Evolutionary conservation across 2,329 filamentous ascomycete genomes (phyloP).

Genomic region (Grosmannia penicillata): DNA sequence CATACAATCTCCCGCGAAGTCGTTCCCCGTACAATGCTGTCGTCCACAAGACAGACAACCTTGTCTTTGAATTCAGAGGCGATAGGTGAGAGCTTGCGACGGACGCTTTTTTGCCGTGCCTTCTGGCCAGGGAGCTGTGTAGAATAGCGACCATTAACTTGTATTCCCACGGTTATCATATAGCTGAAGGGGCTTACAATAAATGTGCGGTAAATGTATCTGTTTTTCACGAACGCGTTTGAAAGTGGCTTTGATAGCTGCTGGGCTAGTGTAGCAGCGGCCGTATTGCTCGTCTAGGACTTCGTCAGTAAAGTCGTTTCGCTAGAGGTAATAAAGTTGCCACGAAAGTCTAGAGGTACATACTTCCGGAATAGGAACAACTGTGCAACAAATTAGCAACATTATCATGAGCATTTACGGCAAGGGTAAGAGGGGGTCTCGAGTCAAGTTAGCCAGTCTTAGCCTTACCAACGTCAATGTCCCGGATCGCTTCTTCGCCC

Average conservation of each 20-base stretch:
- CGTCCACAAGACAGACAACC: conserved; percentile 73
- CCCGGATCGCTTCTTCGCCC: conserved; percentile 51
- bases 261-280: conserved; percentile 62
- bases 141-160: conserved; percentile 1
- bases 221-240: conserved; percentile 78
- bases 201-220: conserved; percentile 78
- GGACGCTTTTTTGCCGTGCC: conserved; percentile 68
- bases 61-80: conserved; percentile 69
- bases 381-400: conserved; percentile 4
- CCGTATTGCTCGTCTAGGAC: conserved; percentile 67
- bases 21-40: conserved; percentile 43
- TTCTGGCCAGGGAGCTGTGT: conserved; percentile 48
- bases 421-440: neutral
- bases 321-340: too few relatives aligned
- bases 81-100: conserved; percentile 81
- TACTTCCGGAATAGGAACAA: conserved; percentile 14
- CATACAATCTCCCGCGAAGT: conserved; percentile 47
- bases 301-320: neutral
- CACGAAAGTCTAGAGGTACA: too few relatives aligned
- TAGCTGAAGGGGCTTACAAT: conserved; percentile 29
- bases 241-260: conserved; percentile 62
- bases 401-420: too few relatives aligned
- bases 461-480: conserved; percentile 48
- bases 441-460: neutral
- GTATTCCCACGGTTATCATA: neutral